Conservation (phyloP, 1,284 basidiomycete genomes). For the Heterobasidion irregulare region DNA sequence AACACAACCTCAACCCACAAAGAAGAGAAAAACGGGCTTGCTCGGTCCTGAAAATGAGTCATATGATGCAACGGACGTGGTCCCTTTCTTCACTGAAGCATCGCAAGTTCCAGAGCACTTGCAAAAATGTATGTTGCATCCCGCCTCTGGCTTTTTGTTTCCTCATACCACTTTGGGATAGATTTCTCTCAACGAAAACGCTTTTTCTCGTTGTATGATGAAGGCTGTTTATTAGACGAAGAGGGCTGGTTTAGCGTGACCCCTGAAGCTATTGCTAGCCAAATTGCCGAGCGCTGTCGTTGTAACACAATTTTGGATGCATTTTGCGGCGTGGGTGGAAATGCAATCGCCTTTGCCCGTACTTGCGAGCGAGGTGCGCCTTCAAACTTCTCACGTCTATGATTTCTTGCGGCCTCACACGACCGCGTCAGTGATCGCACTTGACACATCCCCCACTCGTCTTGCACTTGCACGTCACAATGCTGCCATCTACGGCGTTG, state of each 20-base stretch:
- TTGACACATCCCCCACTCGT: conserved; percentile 82
- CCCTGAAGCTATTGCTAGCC: conserved; percentile 84
- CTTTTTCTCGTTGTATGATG: conserved; percentile 74
- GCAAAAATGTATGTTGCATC: conserved; percentile 63
- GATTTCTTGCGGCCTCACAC: not conserved
- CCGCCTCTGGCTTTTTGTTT: conserved; percentile 1
- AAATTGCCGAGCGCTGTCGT: conserved; percentile 88
- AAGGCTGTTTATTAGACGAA: conserved; percentile 73
- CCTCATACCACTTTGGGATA: conserved; percentile 22
- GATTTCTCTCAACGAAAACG: conserved; percentile 82
- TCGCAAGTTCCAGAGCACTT: conserved; percentile 69
- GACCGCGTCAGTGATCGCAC: conserved; percentile 66
- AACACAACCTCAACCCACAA: not conserved
- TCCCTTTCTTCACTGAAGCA: conserved; percentile 56
- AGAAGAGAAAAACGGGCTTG: conserved; percentile 13
- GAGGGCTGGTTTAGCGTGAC: conserved; percentile 98
- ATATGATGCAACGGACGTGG: conserved; percentile 65
- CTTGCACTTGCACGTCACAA: conserved; percentile 88
- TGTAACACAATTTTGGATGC: conserved; percentile 85
- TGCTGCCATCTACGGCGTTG: conserved; percentile 87
- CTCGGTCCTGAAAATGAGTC: conserved; percentile 25
- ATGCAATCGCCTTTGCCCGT: conserved; percentile 93
- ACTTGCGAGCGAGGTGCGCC: conserved; percentile 82
- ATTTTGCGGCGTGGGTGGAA: conserved; percentile 97
- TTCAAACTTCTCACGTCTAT: conserved; percentile 1